phyloP scores from a whole-genome alignment of 2,329 filamentous ascomycete genomes.

The Ophiostoma montium region DNA sequence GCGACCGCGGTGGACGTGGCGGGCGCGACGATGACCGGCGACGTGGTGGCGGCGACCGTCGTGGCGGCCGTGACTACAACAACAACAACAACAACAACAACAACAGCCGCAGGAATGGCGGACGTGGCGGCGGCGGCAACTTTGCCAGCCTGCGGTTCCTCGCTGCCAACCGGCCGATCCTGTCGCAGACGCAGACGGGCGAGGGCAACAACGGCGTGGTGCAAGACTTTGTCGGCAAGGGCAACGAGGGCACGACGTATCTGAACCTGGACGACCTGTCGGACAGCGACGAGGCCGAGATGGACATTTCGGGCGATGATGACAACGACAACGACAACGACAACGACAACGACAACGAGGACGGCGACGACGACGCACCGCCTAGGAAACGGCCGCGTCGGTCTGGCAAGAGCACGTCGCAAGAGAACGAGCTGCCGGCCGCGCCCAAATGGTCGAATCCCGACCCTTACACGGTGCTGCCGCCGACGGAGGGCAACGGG shows the following conservation, averaged over 20 bases:
- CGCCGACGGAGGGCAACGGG: constrained; percentile 51
- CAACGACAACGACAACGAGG: constrained; percentile 19
- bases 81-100: constrained; percentile 1
- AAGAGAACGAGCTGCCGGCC: background rate
- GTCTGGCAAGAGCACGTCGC: background rate
- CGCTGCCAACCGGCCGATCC: constrained; percentile 34
- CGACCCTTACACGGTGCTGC: constrained; percentile 80
- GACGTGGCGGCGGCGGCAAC: background rate
- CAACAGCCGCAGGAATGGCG: constrained; percentile 2
- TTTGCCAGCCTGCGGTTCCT: constrained; percentile 21
- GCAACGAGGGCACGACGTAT: constrained; percentile 34
- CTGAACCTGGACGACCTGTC: constrained; percentile 42
- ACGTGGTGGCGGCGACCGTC: background rate
- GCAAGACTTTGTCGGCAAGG: constrained; percentile 30
- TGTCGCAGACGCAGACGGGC: constrained; percentile 25
- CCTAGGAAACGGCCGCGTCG: constrained; percentile 12
- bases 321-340: background rate
- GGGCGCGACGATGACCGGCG: background rate
- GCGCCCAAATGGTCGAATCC: constrained; percentile 85
- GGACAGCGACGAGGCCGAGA: constrained; percentile 48
- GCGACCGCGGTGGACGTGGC: constrained; percentile 6
- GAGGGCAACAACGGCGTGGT: constrained; percentile 25
- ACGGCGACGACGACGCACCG: constrained; percentile 16
- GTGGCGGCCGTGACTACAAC: constrained; percentile 2
- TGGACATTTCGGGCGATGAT: constrained; percentile 45